phyloP scores from a whole-genome alignment of 2,329 filamentous ascomycete species.

The Cryphonectria japonica region DNA sequence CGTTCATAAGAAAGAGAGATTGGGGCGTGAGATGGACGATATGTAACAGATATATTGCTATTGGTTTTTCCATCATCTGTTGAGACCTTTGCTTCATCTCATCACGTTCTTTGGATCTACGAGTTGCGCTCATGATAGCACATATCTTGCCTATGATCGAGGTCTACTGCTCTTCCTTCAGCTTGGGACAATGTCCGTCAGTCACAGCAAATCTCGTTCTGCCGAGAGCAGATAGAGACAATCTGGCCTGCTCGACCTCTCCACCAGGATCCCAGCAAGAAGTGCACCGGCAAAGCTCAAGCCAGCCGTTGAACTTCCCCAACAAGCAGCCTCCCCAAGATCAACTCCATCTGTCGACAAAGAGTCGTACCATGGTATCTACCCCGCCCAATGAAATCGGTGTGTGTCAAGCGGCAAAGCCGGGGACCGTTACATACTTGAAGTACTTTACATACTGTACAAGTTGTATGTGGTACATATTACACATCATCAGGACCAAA shows the following conservation, averaged over 20 bases:
- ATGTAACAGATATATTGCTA: not conserved
- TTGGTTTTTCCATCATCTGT: not conserved
- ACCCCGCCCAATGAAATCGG: not conserved
- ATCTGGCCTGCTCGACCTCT: not conserved
- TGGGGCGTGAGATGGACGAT: not conserved
- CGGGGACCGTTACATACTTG: too few relatives aligned
- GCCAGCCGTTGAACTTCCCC: not conserved
- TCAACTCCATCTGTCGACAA: not conserved
- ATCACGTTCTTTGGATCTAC: not conserved
- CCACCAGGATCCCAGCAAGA: not conserved
- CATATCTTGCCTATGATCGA: not conserved
- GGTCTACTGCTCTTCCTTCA: not conserved
- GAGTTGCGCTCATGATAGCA: not conserved
- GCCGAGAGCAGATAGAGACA: not conserved
- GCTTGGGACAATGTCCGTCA: not conserved
- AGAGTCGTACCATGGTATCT: not conserved
- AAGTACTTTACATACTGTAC: too few relatives aligned
- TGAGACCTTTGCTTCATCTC: not conserved
- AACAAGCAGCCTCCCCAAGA: not conserved
- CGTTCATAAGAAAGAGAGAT: not conserved
- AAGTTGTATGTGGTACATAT: too few relatives aligned
- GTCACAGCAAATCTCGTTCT: not conserved
- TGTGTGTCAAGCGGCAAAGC: not conserved
- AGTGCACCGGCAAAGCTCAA: not conserved
- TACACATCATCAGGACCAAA: too few relatives aligned